A percentile compares a stretch with the other conserved stretches of the same genome.
Evolutionary conservation across 2,329 filamentous ascomycete species (phyloP).

Genomic region (Aspergillus versicolor): DNA sequence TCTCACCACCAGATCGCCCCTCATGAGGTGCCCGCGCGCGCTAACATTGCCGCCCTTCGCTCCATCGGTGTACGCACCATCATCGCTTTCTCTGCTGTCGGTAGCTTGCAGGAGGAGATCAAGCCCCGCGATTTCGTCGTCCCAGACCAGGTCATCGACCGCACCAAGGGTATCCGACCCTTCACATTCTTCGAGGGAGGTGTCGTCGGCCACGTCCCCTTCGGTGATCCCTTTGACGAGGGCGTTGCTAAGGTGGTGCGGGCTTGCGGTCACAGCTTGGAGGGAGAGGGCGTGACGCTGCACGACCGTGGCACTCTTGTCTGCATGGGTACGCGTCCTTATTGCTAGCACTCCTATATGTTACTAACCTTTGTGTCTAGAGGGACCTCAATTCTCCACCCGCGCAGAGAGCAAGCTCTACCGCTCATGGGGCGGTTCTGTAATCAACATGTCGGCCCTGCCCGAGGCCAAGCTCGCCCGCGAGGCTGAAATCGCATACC

Average conservation of each 20-base stretch:
- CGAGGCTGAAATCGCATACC: constrained; percentile 94
- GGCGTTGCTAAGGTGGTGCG: constrained; percentile 73
- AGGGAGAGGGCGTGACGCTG: constrained; percentile 79
- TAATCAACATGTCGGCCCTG: constrained; percentile 97
- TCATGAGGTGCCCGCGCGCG: constrained; percentile 89
- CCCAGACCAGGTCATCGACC: constrained; percentile 94
- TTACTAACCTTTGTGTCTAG: constrained; percentile 44
- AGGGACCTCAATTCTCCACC: constrained; percentile 97
- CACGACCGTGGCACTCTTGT: constrained; percentile 83
- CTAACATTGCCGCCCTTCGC: constrained; percentile 97
- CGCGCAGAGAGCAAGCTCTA: constrained; percentile 95
- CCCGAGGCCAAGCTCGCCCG: constrained; percentile 95
- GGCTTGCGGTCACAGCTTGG: constrained; percentile 71
- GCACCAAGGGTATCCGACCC: constrained; percentile 89
- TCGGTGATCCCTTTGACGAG: constrained; percentile 91
- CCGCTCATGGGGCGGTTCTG: constrained; percentile 85
- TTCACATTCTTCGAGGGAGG: constrained; percentile 88
- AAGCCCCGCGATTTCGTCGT: constrained; percentile 95
- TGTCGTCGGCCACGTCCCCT: constrained; percentile 89
- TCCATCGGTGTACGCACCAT: constrained; percentile 84
- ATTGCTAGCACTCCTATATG: background rate
- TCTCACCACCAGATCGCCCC: constrained; percentile 84
- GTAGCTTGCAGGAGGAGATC: constrained; percentile 87
- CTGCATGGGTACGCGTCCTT: constrained; percentile 72
- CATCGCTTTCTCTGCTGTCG: constrained; percentile 93